phyloP scores from a whole-genome alignment of 2,329 filamentous ascomycete species.

The Nigrospora oryzae region DNA sequence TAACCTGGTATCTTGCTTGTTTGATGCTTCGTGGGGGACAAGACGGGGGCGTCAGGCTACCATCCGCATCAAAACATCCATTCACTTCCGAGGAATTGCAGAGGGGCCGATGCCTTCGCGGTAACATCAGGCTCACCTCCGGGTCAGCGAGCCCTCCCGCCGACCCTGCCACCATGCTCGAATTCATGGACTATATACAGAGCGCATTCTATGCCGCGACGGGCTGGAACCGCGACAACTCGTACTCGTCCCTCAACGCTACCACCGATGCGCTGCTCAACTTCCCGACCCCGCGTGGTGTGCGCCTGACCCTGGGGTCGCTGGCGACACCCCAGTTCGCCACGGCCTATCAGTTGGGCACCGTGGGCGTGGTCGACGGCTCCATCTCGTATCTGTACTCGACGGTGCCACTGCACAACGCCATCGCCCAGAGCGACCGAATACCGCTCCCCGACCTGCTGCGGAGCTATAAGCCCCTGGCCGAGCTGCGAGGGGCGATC shows the following conservation, averaged over 20 bases:
- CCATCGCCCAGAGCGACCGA: conserved; percentile 60
- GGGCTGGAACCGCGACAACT: conserved; percentile 86
- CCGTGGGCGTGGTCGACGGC: conserved; percentile 84
- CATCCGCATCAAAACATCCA: no score
- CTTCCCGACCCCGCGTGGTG: conserved; percentile 76
- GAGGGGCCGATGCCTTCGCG: not conserved
- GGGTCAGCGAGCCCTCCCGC: not conserved
- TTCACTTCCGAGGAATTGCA: no score
- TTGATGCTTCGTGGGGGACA: no score
- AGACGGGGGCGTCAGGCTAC: no score
- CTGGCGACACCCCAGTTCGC: conserved; percentile 90
- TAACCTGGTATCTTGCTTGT: no score
- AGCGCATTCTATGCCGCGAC: conserved; percentile 81
- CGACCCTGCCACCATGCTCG: conserved; percentile 55
- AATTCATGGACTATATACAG: conserved; percentile 97
- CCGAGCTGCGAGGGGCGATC: conserved; percentile 40
- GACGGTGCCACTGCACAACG: conserved; percentile 63
- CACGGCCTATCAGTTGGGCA: conserved; percentile 86
- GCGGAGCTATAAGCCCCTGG: conserved; percentile 72
- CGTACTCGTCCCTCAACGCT: conserved; percentile 77
- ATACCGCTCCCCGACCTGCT: conserved; percentile 73
- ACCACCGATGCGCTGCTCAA: conserved; percentile 81
- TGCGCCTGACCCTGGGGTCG: conserved; percentile 82
- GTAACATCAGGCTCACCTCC: conserved; percentile 1
- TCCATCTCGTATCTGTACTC: conserved; percentile 97